Base-by-base conservation (phyloP, 768 basidiomycete genomes). In the Boletus patriciae region DNA sequence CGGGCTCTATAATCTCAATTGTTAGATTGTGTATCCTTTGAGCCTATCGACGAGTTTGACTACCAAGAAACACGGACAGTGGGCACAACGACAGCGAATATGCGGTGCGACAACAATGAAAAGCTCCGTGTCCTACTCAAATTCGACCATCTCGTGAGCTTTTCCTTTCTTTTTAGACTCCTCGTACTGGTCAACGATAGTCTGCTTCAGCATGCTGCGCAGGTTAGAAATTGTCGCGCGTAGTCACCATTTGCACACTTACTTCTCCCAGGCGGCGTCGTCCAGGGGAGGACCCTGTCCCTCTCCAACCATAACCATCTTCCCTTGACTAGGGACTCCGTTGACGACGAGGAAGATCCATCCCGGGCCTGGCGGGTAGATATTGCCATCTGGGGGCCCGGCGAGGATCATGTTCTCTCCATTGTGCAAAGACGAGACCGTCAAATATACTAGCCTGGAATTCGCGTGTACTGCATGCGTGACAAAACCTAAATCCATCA, bases 401-500 rank as follows among this genome's bases (percentile, higher is more conserved):
- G 73, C 74, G n/a, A 91, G 71, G 44, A 75, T 78, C 44, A 96
- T 69, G 4, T 75, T 77, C 52, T 75, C 72, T 42, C 60, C 66
- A 27, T 80, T 76, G 49, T 76, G 73, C 10, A 78, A 75, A 0
- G 76, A 67, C 23, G 78, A 71, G 42, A 77, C 71, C 34, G 70
- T 66, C 51, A 96, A 76, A 62, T 86, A 87, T 21, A 92, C 88
- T 33, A 87, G 70, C n/a, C 90, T 86, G 21, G 83, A 82, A 69
- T 90, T 90, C 19, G 86, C 81, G 63, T 91, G 90, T 31, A 85
- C 80, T 16, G 84, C 82, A 64, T 92, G 90, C 4, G 90, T 92
- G 45, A 90, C 82, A 65, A 78, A 91, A n/a, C 88, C 90, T 16
- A 91, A 75, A 69, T 93, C 91, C 86, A 93, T 89, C 34, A 92